phyloP scores from a whole-genome alignment of 495 filamentous ascomycete genomes.

The Tuber brumale region DNA sequence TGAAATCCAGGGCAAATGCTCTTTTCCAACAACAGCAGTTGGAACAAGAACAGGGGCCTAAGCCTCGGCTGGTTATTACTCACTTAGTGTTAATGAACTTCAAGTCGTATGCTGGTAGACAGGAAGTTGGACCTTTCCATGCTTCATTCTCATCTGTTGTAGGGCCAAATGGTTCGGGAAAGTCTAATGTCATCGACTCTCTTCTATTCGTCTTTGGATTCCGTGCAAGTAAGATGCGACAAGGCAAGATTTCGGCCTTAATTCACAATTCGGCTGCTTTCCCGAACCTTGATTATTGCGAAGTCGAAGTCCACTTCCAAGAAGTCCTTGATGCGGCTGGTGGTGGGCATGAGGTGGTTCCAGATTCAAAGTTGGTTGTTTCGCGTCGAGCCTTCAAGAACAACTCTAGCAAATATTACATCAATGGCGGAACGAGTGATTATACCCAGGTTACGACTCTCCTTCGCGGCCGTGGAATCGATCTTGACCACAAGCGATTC shows the following conservation, averaged over 20 bases:
- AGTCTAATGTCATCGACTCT: constrained; percentile 98
- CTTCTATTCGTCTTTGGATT: constrained; percentile 97
- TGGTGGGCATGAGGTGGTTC: constrained; percentile 65
- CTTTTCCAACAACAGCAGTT: constrained; percentile 48
- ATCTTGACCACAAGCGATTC: constrained; percentile 97
- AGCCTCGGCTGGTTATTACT: constrained; percentile 81
- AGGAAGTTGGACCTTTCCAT: constrained; percentile 95
- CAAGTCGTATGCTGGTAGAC: constrained; percentile 94
- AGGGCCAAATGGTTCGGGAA: constrained; percentile 94
- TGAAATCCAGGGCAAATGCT: constrained; percentile 72
- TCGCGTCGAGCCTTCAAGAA: constrained; percentile 95
- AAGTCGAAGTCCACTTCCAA: constrained; percentile 92
- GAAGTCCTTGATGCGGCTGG: constrained; percentile 80
- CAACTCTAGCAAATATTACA: constrained; percentile 95
- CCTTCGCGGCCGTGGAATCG: constrained; percentile 81
- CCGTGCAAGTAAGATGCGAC: constrained; percentile 97
- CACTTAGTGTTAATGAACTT: constrained; percentile 88
- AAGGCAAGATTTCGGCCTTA: constrained; percentile 94
- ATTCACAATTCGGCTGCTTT: constrained; percentile 91
- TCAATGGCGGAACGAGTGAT: constrained; percentile 78
- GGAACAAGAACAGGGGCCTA: constrained; percentile 66
- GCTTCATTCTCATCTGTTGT: constrained; percentile 98
- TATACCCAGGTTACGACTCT: constrained; percentile 85
- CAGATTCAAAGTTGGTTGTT: constrained; percentile 75
- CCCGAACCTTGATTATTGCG: constrained; percentile 79